Conservation (phyloP, 2,329 filamentous ascomycete species). For the Triangularia setosa region DNA sequence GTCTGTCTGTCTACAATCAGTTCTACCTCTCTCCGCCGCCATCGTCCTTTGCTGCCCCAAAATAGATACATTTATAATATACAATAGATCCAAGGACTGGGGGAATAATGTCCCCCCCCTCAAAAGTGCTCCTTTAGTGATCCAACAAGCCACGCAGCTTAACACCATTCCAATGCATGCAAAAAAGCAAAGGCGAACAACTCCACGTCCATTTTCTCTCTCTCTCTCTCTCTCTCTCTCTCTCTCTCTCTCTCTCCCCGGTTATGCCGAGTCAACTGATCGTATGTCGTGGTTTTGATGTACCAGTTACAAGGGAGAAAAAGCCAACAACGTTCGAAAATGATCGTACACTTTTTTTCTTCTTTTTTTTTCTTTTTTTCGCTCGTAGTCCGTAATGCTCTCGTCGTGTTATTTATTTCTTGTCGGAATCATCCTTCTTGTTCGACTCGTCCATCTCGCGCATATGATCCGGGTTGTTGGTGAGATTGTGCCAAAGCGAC, state of each 20-base stretch:
- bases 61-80: not conserved
- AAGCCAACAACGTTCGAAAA: not conserved
- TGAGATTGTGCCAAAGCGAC: constrained; percentile 87
- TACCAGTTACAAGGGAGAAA: not conserved
- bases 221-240: not conserved
- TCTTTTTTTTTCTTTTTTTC: too few relatives aligned
- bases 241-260: not conserved
- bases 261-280: not conserved
- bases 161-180: not conserved
- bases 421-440: constrained; percentile 29
- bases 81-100: not conserved
- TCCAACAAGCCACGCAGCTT: not conserved
- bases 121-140: not conserved
- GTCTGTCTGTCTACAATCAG: not conserved
- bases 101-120: not conserved
- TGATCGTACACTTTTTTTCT: not conserved
- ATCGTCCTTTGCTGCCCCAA: not conserved
- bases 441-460: not conserved
- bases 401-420: constrained; percentile 28
- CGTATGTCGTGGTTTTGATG: not conserved
- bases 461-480: constrained; percentile 63
- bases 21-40: not conserved
- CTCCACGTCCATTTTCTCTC: not conserved
- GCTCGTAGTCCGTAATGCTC: not conserved
- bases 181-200: not conserved